Evolutionary conservation across 2,329 filamentous ascomycete genomes (phyloP).

Genomic region (Fusarium pseudocircinatum): DNA sequence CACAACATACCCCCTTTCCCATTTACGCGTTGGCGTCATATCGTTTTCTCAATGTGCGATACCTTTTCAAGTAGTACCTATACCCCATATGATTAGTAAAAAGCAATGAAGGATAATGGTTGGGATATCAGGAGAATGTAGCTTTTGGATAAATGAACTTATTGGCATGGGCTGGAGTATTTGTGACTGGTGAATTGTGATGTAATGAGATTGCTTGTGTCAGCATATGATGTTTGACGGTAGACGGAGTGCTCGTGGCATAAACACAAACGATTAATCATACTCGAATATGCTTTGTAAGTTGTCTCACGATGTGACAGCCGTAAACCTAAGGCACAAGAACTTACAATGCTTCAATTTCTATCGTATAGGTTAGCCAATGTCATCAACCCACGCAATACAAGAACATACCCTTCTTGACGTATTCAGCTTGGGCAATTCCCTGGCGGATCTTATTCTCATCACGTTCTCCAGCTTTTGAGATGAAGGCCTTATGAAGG

Average conservation of each 20-base stretch:
- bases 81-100: conserved; percentile 43
- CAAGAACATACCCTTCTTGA: conserved; percentile 79
- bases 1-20: conserved; percentile 5
- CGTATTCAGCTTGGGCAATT: conserved; percentile 83
- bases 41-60: conserved; percentile 83
- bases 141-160: conserved; percentile 14
- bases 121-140: conserved; percentile 15
- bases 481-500: conserved; percentile 85
- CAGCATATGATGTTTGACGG: background rate
- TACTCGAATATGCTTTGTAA: background rate
- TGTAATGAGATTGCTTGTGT: background rate
- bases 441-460: conserved; percentile 79
- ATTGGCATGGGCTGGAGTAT: background rate
- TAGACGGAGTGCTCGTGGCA: background rate
- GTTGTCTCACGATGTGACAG: background rate
- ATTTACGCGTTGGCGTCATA: conserved; percentile 65
- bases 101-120: conserved; percentile 12
- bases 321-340: background rate
- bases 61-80: conserved; percentile 80
- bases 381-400: accelerated
- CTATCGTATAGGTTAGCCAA: conserved; percentile 55
- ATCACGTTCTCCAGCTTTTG: conserved; percentile 74
- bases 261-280: background rate
- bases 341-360: conserved; percentile 90
- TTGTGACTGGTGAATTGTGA: background rate